A percentile compares a stretch with the other conserved stretches of the same genome.
phyloP scores from a whole-genome alignment of 352 stramenopile genomes.

The Salisapilia sapeloensis region DNA sequence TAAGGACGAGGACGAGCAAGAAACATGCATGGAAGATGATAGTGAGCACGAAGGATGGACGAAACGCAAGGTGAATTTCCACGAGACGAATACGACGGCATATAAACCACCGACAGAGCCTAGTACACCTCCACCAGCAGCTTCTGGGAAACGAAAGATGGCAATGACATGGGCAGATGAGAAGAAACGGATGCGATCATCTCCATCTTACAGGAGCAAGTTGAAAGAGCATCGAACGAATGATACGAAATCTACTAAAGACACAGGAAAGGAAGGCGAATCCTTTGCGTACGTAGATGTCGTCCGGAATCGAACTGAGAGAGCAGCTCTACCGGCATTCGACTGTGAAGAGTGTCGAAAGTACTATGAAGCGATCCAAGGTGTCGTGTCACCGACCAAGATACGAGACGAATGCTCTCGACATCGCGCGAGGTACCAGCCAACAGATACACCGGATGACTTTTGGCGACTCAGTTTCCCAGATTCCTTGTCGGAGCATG shows the following conservation, averaged over 20 bases:
- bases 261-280: conserved; percentile 6
- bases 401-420: too few relatives aligned
- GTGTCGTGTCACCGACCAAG: conserved; percentile 19
- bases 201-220: background rate
- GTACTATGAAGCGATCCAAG: conserved; percentile 60
- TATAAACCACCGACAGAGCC: too few relatives aligned
- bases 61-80: too few relatives aligned
- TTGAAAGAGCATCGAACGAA: conserved; percentile 1
- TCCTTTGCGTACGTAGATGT: conserved; percentile 50
- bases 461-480: conserved; percentile 77
- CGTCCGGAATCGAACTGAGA: conserved; percentile 47
- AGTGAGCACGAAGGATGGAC: too few relatives aligned
- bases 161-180: conserved; percentile 22
- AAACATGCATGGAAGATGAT: too few relatives aligned
- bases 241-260: conserved; percentile 1
- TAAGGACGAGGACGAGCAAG: too few relatives aligned
- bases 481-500: conserved; percentile 28
- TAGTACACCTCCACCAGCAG: too few relatives aligned
- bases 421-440: conserved; percentile 51
- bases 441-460: conserved; percentile 67
- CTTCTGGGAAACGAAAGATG: conserved; percentile 1
- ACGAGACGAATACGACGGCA: too few relatives aligned
- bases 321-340: conserved; percentile 31
- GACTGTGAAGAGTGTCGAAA: conserved; percentile 62
- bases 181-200: conserved; percentile 10